Percentiles rank a stretch among this genome's conserved stretches.
Evolutionary conservation across 768 basidiomycete genomes (phyloP).

Genomic region (Suillus bovinus): DNA sequence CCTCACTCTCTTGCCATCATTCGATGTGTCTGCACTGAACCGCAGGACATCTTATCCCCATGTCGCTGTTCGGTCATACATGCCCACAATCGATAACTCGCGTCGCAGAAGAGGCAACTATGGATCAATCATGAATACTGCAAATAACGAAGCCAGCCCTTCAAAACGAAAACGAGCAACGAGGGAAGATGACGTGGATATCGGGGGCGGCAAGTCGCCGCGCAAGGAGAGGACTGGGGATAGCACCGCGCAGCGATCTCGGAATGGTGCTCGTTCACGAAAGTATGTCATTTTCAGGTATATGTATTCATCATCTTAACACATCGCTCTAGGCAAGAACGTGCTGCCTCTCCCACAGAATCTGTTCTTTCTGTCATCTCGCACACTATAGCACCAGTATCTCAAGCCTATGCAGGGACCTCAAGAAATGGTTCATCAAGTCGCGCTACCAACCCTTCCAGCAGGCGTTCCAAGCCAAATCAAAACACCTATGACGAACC

Average conservation of each 20-base stretch:
- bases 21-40: slow-evolving; percentile 56
- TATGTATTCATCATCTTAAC: slow-evolving; percentile 3
- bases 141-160: slow-evolving; percentile 59
- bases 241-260: slow-evolving; percentile 41
- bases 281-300: slow-evolving; percentile 45
- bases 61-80: slow-evolving; percentile 65
- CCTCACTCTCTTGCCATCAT: slow-evolving; percentile 61
- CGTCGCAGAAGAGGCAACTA: slow-evolving; percentile 59
- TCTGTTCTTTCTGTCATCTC: slow-evolving; percentile 74
- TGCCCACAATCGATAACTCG: slow-evolving; percentile 70
- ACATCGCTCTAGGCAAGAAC: slow-evolving; percentile 50
- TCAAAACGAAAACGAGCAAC: slow-evolving; percentile 59
- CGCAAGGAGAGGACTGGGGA: slow-evolving; percentile 60
- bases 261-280: slow-evolving; percentile 56
- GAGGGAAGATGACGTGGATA: slow-evolving; percentile 67
- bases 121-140: slow-evolving; percentile 51
- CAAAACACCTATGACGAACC: slow-evolving; percentile 42
- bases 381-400: slow-evolving; percentile 47
- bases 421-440: slow-evolving; percentile 32
- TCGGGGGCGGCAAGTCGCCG: slow-evolving; percentile 51
- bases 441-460: slow-evolving; percentile 32
- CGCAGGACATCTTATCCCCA: slow-evolving; percentile 76
- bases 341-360: slow-evolving; percentile 69
- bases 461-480: slow-evolving; percentile 46
- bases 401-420: slow-evolving; percentile 28